phyloP scores from a whole-genome alignment of 352 stramenopile genomes.

The Phytophthora sansomeana region DNA sequence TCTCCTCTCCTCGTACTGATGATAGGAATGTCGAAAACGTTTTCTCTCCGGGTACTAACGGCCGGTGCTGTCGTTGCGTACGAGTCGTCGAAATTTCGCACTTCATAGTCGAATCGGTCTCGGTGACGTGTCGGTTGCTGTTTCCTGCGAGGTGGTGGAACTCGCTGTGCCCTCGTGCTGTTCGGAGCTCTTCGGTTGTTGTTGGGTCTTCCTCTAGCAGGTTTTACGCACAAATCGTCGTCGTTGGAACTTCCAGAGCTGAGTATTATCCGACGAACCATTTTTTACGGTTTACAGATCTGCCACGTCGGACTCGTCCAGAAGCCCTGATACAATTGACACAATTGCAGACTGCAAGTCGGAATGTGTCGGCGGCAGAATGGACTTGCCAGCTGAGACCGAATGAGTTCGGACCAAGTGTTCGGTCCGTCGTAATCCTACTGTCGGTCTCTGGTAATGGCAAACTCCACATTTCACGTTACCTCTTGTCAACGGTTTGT shows the following conservation, averaged over 20 bases:
- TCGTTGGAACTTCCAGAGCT: conserved; percentile 8
- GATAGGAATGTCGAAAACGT: conserved; percentile 28
- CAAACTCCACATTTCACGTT: not conserved
- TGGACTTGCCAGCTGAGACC: conserved; percentile 22
- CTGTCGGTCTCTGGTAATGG: not conserved
- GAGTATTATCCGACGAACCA: conserved; percentile 26
- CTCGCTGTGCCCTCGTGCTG: conserved; percentile 15
- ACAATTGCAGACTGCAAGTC: conserved; percentile 25
- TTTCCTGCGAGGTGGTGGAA: conserved; percentile 11
- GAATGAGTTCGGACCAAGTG: conserved; percentile 27
- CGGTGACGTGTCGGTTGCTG: conserved; percentile 15
- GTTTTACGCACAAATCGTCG: conserved; percentile 13
- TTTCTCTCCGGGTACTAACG: conserved; percentile 30
- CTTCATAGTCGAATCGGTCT: conserved; percentile 19
- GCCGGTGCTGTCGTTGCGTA: conserved; percentile 29
- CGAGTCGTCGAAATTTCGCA: conserved; percentile 28
- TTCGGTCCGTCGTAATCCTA: conserved; percentile 17
- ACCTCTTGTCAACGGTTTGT: not conserved
- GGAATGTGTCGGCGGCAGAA: conserved; percentile 19
- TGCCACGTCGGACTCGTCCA: conserved; percentile 18
- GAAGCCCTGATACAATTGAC: not conserved
- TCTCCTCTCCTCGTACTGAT: conserved; percentile 22
- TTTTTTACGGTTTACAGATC: conserved; percentile 7
- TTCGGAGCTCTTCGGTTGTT: conserved; percentile 20
- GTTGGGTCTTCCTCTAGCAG: conserved; percentile 7